Evolutionary conservation across 2,329 filamentous ascomycete genomes (phyloP).

Genomic region (Pseudogymnoascus sp.): DNA sequence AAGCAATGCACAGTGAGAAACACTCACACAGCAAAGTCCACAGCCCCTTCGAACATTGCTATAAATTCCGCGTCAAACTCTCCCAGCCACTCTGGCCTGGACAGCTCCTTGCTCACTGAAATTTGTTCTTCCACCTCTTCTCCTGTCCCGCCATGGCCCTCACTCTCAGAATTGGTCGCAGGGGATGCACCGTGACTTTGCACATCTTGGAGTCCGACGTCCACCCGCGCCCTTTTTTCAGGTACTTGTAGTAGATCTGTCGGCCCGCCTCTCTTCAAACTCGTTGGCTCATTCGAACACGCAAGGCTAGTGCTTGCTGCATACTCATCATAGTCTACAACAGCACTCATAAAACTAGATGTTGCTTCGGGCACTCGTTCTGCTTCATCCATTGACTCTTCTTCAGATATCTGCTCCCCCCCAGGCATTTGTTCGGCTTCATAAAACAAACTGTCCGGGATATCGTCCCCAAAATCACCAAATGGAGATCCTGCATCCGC

Average conservation of each 20-base stretch:
- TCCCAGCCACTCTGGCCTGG: background rate
- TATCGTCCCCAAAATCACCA: slow-evolving; percentile 21
- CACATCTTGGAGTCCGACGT: background rate
- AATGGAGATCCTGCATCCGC: slow-evolving; percentile 13
- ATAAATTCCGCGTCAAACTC: background rate
- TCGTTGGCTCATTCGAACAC: background rate
- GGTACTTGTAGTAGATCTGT: background rate
- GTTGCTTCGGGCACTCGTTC: slow-evolving; percentile 13
- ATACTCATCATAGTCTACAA: slow-evolving; percentile 24
- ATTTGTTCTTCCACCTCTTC: background rate
- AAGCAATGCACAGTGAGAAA: background rate
- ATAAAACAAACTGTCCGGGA: slow-evolving; percentile 23
- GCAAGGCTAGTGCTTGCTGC: slow-evolving; percentile 1
- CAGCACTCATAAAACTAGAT: slow-evolving; percentile 21
- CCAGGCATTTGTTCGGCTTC: background rate
- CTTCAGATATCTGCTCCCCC: slow-evolving; percentile 10
- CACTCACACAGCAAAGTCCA: background rate
- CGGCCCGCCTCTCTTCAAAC: background rate
- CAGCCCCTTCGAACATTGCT: background rate
- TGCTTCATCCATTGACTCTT: slow-evolving; percentile 12
- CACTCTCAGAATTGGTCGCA: background rate
- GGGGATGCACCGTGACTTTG: background rate
- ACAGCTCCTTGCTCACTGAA: background rate
- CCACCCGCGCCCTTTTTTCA: background rate
- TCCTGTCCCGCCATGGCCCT: background rate